Evolutionary conservation across 225 moss, liverwort and hornwort genomes (phyloP).

Genomic region (Takakia lepidozioides): DNA sequence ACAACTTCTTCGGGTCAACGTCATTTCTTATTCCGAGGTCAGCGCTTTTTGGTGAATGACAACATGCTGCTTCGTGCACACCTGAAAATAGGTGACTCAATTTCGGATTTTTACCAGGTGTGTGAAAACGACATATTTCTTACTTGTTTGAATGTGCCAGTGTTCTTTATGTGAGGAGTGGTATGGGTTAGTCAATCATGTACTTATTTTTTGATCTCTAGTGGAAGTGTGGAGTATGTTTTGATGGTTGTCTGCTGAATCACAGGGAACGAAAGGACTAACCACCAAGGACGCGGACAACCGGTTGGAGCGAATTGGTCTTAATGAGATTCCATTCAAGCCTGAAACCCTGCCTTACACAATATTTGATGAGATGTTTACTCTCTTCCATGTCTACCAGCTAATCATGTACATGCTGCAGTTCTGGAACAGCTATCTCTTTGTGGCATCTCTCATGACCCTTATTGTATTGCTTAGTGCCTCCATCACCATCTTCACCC

Average conservation of each 20-base stretch:
- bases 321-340: slow-evolving; percentile 76
- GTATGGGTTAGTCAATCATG: too few relatives aligned
- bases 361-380: slow-evolving; percentile 61
- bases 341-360: slow-evolving; percentile 47
- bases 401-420: slow-evolving; percentile 56
- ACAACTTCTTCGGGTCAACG: slow-evolving; percentile 33
- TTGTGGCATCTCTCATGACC: slow-evolving; percentile 67
- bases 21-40: slow-evolving; percentile 51
- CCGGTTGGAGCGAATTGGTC: slow-evolving; percentile 55
- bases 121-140: not conserved
- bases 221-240: slow-evolving; percentile 13
- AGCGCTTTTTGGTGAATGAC: slow-evolving; percentile 32
- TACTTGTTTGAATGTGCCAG: too few relatives aligned
- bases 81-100: slow-evolving; percentile 25
- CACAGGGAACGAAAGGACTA: slow-evolving; percentile 47
- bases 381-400: slow-evolving; percentile 78
- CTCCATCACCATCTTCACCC: slow-evolving; percentile 60
- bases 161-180: too few relatives aligned
- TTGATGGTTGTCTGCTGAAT: too few relatives aligned
- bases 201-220: too few relatives aligned
- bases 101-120: slow-evolving; percentile 36
- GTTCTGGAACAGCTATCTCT: slow-evolving; percentile 81
- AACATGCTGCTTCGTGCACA: slow-evolving; percentile 25
- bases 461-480: slow-evolving; percentile 65
- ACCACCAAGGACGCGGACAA: slow-evolving; percentile 40